A percentile compares a stretch with the other conserved stretches of the same genome.
These are phyloP conservation scores for Penicillium capsulatum DNA, from an alignment of 2,329 filamentous ascomycete genomes.

Conservation along the genomic window DNA sequence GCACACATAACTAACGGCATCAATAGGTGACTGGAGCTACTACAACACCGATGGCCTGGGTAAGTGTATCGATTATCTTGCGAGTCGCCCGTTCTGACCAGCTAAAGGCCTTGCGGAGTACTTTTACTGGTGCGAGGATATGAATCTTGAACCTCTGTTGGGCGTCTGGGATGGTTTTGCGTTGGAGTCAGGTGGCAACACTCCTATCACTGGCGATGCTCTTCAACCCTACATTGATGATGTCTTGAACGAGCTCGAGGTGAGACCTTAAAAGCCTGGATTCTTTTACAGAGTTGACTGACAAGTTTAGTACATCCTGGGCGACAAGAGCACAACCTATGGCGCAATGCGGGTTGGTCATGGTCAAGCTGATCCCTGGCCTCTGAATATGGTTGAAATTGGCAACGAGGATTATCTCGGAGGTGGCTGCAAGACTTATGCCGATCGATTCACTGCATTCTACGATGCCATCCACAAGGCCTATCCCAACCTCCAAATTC, in stretches of 20 bases:
- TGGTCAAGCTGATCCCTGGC: conserved; percentile 57
- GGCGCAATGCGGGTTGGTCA: conserved; percentile 54
- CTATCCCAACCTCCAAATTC: conserved; percentile 55
- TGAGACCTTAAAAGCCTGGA: not conserved
- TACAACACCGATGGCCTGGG: conserved; percentile 8
- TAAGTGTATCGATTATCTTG: not conserved
- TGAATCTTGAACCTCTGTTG: conserved; percentile 1
- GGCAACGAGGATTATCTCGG: conserved; percentile 63
- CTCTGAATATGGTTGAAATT: conserved; percentile 56
- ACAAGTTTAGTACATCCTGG: conserved; percentile 48
- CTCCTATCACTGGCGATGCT: conserved; percentile 45
- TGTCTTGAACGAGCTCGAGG: conserved; percentile 57
- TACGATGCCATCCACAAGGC: conserved; percentile 52
- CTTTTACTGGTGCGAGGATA: conserved; percentile 7
- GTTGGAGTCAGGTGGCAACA: conserved; percentile 50
- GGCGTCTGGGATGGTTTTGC: conserved; percentile 45
- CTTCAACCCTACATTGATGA: conserved; percentile 55
- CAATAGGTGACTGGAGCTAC: conserved; percentile 3
- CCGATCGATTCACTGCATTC: conserved; percentile 55
- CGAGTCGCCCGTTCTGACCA: not conserved
- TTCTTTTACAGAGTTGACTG: not conserved
- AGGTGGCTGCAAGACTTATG: conserved; percentile 46
- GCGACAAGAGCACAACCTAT: conserved; percentile 51
- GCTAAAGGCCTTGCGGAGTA: conserved; percentile 1
- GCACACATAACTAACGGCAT: not conserved